Evolutionary conservation across 768 basidiomycete species (phyloP).

Genomic region (Hebeloma cylindrosporum): DNA sequence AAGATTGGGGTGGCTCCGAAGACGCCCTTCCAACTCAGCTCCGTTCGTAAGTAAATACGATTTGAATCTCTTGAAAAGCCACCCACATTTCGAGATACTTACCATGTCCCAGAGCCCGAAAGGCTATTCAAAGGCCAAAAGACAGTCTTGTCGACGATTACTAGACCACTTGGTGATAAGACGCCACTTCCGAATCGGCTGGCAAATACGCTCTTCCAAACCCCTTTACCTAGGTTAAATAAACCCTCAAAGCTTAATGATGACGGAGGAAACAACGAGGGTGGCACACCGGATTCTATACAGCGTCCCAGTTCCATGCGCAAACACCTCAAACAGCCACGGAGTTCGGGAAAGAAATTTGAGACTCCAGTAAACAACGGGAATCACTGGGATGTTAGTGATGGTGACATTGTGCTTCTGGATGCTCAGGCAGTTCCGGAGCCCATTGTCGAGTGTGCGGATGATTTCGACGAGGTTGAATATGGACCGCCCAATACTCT

Average conservation of each 20-base stretch:
- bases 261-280: slow-evolving; percentile 14
- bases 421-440: slow-evolving; percentile 27
- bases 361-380: slow-evolving; percentile 68
- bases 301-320: slow-evolving; percentile 69
- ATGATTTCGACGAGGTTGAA: slow-evolving; percentile 49
- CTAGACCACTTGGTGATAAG: slow-evolving; percentile 67
- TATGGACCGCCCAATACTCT: slow-evolving; percentile 52
- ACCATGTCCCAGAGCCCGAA: slow-evolving; percentile 16
- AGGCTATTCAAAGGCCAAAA: slow-evolving; percentile 24
- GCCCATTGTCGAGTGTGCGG: slow-evolving; percentile 25
- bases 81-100: not conserved
- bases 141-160: slow-evolving; percentile 21
- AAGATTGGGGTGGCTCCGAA: slow-evolving; percentile 27
- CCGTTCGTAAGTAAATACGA: slow-evolving; percentile 28
- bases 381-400: slow-evolving; percentile 77
- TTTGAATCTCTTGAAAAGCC: not conserved
- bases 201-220: slow-evolving; percentile 30
- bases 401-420: slow-evolving; percentile 37
- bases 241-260: slow-evolving; percentile 31
- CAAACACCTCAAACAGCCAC: slow-evolving; percentile 58
- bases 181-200: slow-evolving; percentile 74
- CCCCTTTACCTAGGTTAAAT: slow-evolving; percentile 31
- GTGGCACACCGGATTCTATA: slow-evolving; percentile 39
- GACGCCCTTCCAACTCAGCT: slow-evolving; percentile 37
- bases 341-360: slow-evolving; percentile 49